Conservation (phyloP, 75 land plant species). For the Selaginella tamariscina region DNA sequence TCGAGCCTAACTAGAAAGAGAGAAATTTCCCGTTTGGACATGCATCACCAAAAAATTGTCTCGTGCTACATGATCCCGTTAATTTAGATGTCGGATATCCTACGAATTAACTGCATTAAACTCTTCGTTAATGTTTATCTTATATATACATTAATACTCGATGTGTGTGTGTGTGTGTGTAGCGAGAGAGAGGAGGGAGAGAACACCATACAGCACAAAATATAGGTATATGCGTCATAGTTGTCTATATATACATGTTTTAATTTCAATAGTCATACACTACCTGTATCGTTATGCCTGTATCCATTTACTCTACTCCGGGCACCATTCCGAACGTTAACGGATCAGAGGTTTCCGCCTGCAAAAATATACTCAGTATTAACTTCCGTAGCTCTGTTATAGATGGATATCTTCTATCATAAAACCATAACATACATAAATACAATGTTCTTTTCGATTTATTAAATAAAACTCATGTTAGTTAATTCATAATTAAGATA, state of each 20-base stretch:
- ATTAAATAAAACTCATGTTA: too few species aligned
- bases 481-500: too few species aligned
- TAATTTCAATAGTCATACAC: neutral
- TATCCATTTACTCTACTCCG: too few species aligned
- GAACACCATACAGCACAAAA: too few species aligned
- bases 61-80: neutral
- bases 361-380: neutral
- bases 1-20: too few species aligned
- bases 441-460: too few species aligned
- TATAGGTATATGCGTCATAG: neutral
- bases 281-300: too few species aligned
- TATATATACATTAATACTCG: neutral
- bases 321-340: neutral
- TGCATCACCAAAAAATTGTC: neutral
- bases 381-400: too few species aligned
- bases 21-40: neutral
- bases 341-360: neutral
- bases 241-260: neutral
- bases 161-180: too few species aligned
- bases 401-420: too few species aligned
- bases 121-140: neutral
- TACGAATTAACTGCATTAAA: neutral
- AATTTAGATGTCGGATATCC: neutral
- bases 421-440: too few species aligned
- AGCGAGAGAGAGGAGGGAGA: too few species aligned